These are phyloP conservation scores for Coemansia sp. DNA, from an alignment of 192 early-diverging fungal genomes.

Conservation along the genomic window DNA sequence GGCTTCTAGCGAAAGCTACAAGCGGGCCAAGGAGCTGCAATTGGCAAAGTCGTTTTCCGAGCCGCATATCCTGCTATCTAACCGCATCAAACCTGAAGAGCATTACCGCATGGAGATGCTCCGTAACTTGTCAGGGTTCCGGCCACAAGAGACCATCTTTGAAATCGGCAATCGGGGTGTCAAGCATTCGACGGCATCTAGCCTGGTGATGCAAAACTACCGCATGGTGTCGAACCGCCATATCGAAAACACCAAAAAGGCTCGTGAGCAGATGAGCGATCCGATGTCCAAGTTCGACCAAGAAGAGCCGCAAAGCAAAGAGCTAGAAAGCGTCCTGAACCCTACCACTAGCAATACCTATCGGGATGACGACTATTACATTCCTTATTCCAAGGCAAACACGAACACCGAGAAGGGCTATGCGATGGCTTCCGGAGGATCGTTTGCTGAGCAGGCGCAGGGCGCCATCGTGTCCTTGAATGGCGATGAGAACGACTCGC, in stretches of 20 bases:
- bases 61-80: constrained; percentile 72
- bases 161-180: constrained; percentile 85
- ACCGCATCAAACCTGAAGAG: constrained; percentile 57
- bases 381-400: constrained; percentile 80
- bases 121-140: constrained; percentile 71
- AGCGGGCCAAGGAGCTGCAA: constrained; percentile 81
- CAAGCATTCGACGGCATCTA: constrained; percentile 67
- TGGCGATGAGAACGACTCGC: constrained; percentile 77
- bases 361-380: constrained; percentile 84
- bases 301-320: constrained; percentile 4
- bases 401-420: constrained; percentile 86
- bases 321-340: constrained; percentile 20
- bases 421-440: constrained; percentile 63
- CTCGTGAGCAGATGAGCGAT: constrained; percentile 35
- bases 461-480: constrained; percentile 72
- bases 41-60: constrained; percentile 60
- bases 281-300: constrained; percentile 45
- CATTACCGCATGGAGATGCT: constrained; percentile 68
- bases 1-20: constrained; percentile 83
- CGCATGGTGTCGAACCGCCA: constrained; percentile 44
- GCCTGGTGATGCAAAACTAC: constrained; percentile 64
- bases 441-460: constrained; percentile 79
- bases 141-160: constrained; percentile 91
- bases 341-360: constrained; percentile 28
- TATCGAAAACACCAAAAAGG: constrained; percentile 32